A percentile compares a stretch with the other conserved stretches of the same genome.
These are phyloP conservation scores for Centella asiatica DNA, from an alignment of 129 eudicot species.

Conservation along the genomic window DNA sequence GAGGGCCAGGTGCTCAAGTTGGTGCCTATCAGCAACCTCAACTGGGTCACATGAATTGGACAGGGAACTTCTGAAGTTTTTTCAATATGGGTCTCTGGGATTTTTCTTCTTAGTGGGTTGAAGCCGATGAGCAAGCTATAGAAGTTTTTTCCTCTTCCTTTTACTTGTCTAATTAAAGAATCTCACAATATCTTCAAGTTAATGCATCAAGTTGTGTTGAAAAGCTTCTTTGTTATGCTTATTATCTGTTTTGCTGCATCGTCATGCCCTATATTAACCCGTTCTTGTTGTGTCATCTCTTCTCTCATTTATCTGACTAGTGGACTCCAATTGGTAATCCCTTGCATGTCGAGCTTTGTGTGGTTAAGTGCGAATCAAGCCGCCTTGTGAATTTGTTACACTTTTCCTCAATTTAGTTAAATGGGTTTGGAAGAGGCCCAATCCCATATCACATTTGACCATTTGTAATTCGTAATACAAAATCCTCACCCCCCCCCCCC, in stretches of 20 bases:
- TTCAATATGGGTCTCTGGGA: conserved; percentile 9
- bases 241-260: background rate
- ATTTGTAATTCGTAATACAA: too few species aligned
- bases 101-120: conserved; percentile 28
- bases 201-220: conserved; percentile 21
- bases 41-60: conserved; percentile 75
- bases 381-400: too few species aligned
- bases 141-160: conserved; percentile 23
- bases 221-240: background rate
- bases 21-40: conserved; percentile 88
- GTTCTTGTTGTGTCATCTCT: background rate
- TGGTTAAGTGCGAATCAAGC: too few species aligned
- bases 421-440: too few species aligned
- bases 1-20: conserved; percentile 67
- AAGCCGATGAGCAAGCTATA: conserved; percentile 34
- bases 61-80: conserved; percentile 54
- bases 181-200: conserved; percentile 23
- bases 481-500: too few species aligned
- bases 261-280: background rate
- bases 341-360: too few species aligned
- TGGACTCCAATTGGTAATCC: too few species aligned
- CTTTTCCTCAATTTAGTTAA: too few species aligned
- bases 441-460: too few species aligned
- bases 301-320: too few species aligned
- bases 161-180: conserved; percentile 30